A percentile compares a stretch with the other conserved stretches of the same genome.
These are phyloP conservation scores for Fusarium musae DNA, from an alignment of 2,329 filamentous ascomycete genomes.

Conservation along the genomic window DNA sequence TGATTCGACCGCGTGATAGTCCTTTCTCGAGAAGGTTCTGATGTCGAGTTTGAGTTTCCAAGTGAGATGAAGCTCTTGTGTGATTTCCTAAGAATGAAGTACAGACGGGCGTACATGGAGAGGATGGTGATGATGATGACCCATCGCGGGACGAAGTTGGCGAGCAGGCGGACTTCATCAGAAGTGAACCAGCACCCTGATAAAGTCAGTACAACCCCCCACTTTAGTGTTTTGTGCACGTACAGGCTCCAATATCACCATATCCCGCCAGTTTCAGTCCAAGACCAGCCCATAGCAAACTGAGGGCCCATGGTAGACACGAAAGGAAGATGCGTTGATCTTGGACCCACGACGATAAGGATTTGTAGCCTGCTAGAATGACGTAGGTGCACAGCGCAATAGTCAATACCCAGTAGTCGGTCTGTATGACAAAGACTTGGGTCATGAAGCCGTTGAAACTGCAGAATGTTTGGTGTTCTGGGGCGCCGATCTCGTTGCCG, in stretches of 20 bases:
- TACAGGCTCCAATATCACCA: neutral
- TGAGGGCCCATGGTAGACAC: neutral
- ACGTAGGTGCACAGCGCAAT: neutral
- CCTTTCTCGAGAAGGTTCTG: neutral
- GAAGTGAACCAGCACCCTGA: neutral
- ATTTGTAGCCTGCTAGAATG: neutral
- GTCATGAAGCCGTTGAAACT: neutral
- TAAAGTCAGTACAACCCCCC: neutral
- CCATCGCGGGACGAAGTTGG: neutral
- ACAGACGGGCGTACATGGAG: neutral
- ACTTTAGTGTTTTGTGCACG: no score
- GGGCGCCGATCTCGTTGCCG: neutral
- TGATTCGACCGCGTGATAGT: neutral
- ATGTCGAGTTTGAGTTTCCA: neutral
- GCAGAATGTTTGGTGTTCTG: neutral
- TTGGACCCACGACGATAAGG: neutral
- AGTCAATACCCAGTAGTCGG: neutral
- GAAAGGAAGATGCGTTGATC: neutral
- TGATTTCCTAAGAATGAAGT: neutral
- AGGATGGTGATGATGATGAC: neutral
- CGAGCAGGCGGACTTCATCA: neutral
- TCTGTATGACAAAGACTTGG: neutral
- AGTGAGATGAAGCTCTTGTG: slow-evolving; percentile 1
- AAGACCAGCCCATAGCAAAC: neutral
- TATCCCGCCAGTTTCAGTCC: neutral